A percentile compares a stretch with the other conserved stretches of the same genome.
Evolutionary conservation across 176 grass and related monocot species (phyloP).

Genomic region (Rhynchospora tenuis): DNA sequence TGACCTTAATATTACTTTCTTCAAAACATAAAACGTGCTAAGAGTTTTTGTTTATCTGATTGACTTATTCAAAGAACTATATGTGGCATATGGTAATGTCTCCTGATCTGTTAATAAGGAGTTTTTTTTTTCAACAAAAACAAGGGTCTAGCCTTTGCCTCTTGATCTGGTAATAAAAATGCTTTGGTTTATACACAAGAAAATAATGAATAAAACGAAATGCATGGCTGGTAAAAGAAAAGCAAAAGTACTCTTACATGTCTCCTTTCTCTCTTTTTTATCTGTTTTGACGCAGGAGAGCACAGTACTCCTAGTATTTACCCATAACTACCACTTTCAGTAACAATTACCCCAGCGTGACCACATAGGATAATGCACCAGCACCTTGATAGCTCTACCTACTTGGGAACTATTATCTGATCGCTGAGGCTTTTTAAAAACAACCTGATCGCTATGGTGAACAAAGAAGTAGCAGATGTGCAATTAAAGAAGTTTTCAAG

Average conservation of each 20-base stretch:
- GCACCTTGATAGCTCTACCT: background rate
- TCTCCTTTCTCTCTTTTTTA: background rate
- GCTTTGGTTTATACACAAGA: too few species aligned
- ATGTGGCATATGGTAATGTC: too few species aligned
- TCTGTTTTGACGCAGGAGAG: background rate
- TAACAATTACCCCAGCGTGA: background rate
- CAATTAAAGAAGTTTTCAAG: background rate
- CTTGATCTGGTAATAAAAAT: too few species aligned
- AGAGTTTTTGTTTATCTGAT: too few species aligned
- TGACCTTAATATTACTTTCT: too few species aligned
- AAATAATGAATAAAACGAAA: too few species aligned
- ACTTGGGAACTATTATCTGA: background rate
- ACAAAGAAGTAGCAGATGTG: background rate
- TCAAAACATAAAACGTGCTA: too few species aligned
- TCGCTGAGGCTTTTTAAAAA: background rate
- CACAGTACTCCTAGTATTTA: background rate
- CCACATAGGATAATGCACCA: constrained; percentile 4
- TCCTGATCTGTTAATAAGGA: too few species aligned
- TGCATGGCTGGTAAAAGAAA: too few species aligned
- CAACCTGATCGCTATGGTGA: background rate
- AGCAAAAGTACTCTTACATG: background rate
- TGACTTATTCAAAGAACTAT: too few species aligned
- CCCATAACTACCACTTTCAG: background rate
- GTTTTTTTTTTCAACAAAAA: too few species aligned
- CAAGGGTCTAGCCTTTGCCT: too few species aligned